A percentile compares a stretch with the other conserved stretches of the same genome.
phyloP scores from a whole-genome alignment of 108 stramenopile species.

The Skeletonema tropicum region DNA sequence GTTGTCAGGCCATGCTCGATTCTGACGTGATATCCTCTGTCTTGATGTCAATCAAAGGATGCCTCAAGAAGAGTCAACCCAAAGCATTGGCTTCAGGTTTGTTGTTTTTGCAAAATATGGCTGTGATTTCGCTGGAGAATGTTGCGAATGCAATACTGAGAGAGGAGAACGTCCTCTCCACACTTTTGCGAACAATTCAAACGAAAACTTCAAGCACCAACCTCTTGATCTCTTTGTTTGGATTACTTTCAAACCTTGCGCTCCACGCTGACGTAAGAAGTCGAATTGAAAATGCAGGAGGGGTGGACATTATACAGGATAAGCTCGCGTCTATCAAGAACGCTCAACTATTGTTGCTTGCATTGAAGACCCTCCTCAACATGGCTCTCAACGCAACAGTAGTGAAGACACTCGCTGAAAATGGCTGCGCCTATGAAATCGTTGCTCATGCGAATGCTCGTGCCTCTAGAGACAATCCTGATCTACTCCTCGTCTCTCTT shows the following conservation, averaged over 20 bases:
- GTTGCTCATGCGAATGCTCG: background rate
- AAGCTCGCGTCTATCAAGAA: background rate
- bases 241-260: conserved; percentile 22
- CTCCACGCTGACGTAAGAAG: conserved; percentile 8
- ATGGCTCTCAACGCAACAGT: conserved; percentile 11
- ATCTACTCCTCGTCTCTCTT: background rate
- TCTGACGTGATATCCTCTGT: conserved; percentile 20
- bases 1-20: conserved; percentile 29
- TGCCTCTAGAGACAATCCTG: conserved; percentile 1
- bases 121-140: conserved; percentile 15
- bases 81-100: conserved; percentile 11
- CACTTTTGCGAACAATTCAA: conserved; percentile 10
- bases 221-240: conserved; percentile 15
- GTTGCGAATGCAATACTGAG: conserved; percentile 13
- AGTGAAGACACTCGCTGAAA: background rate
- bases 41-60: conserved; percentile 20
- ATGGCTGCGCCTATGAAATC: background rate
- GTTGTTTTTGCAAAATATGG: conserved; percentile 37
- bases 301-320: conserved; percentile 5
- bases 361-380: conserved; percentile 15
- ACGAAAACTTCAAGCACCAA: background rate
- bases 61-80: conserved; percentile 13
- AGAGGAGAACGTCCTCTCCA: conserved; percentile 14
- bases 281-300: background rate
- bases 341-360: conserved; percentile 5